Conservation (phyloP, 2,329 filamentous ascomycete species). For the Cladophialophora yegresii region DNA sequence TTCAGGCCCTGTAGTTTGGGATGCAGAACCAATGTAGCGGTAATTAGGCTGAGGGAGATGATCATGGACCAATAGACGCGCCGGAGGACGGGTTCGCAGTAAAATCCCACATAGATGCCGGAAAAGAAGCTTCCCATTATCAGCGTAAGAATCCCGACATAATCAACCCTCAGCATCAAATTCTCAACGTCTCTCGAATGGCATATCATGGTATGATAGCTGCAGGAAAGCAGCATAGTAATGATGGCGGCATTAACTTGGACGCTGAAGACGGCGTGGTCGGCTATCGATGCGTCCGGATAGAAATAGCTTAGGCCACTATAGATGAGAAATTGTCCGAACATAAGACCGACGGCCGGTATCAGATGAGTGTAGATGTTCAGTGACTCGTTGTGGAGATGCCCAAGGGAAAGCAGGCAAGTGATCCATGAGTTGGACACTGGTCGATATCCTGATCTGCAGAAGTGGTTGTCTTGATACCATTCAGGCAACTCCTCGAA, state of each 20-base stretch:
- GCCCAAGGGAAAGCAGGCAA: slow-evolving; percentile 47
- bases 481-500: slow-evolving; percentile 47
- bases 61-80: slow-evolving; percentile 45
- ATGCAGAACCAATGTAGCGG: slow-evolving; percentile 42
- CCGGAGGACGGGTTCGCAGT: slow-evolving; percentile 39
- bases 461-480: slow-evolving; percentile 49
- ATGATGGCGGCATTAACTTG: slow-evolving; percentile 41
- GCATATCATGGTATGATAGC: slow-evolving; percentile 43
- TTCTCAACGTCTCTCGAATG: slow-evolving; percentile 39
- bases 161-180: slow-evolving; percentile 40
- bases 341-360: slow-evolving; percentile 45
- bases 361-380: slow-evolving; percentile 53
- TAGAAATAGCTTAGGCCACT: slow-evolving; percentile 41
- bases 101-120: slow-evolving; percentile 44
- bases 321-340: slow-evolving; percentile 38
- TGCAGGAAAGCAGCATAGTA: slow-evolving; percentile 36
- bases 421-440: slow-evolving; percentile 42
- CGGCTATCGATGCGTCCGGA: slow-evolving; percentile 40
- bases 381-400: slow-evolving; percentile 50
- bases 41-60: slow-evolving; percentile 38
- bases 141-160: slow-evolving; percentile 41
- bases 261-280: slow-evolving; percentile 46
- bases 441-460: slow-evolving; percentile 50
- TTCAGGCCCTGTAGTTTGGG: slow-evolving; percentile 40
- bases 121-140: slow-evolving; percentile 43